Conservation (phyloP, 2,329 filamentous ascomycete genomes). For the Sporothrix pseudoabietina region DNA sequence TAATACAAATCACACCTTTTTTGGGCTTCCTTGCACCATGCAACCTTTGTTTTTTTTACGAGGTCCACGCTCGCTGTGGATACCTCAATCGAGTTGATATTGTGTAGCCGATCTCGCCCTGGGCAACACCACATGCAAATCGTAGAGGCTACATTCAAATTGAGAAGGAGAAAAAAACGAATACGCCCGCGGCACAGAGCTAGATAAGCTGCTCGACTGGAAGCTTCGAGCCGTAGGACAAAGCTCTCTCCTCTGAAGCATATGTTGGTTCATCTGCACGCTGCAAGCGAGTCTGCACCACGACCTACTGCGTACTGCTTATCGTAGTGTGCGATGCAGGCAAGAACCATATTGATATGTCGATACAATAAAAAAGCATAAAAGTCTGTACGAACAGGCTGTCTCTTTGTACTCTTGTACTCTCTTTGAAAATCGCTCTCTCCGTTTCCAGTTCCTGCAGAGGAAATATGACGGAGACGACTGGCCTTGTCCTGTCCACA, state of each 20-base stretch:
- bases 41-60: not conserved
- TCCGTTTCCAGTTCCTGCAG: conserved; percentile 2
- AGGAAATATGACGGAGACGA: conserved; percentile 13
- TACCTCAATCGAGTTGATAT: not conserved
- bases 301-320: not conserved
- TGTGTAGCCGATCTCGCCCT: not conserved
- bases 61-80: not conserved
- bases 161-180: no score
- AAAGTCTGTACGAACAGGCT: not conserved
- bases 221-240: not conserved
- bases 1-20: conserved; percentile 15
- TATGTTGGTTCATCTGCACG: not conserved
- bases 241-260: not conserved
- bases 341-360: not conserved
- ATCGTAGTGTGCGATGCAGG: not conserved
- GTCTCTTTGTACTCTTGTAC: not conserved
- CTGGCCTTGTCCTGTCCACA: conserved; percentile 19
- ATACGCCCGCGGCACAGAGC: not conserved
- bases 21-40: not conserved
- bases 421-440: not conserved
- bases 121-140: not conserved
- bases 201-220: not conserved
- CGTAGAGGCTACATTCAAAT: no score
- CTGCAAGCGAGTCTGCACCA: conserved; percentile 16
- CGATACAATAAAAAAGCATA: not conserved